Conservation (phyloP, 192 early-diverging fungal genomes). For the Umbelopsis isabellina region DNA sequence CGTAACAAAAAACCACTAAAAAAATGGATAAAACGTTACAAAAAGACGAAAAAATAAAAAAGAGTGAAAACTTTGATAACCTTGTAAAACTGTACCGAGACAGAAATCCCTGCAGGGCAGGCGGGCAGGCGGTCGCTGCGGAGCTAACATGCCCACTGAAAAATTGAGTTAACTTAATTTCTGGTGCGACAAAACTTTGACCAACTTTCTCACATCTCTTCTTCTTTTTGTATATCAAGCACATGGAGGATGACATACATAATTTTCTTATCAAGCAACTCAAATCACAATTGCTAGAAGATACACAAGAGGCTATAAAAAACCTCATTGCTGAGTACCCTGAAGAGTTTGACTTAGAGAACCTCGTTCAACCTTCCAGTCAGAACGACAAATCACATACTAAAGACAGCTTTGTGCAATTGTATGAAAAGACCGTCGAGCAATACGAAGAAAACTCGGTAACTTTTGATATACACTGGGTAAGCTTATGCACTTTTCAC, state of each 20-base stretch:
- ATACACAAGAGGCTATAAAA: slow-evolving; percentile 24
- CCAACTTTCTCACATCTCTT: background rate
- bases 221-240: background rate
- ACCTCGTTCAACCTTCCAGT: slow-evolving; percentile 9
- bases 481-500: slow-evolving; percentile 11
- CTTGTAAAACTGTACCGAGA: no score
- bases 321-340: slow-evolving; percentile 27
- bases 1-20: slow-evolving; percentile 15
- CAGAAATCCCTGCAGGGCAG: no score
- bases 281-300: slow-evolving; percentile 27
- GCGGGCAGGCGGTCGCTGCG: background rate
- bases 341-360: slow-evolving; percentile 31
- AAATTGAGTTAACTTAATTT: background rate
- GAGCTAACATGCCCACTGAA: background rate
- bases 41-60: background rate
- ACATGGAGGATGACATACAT: slow-evolving; percentile 31
- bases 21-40: slow-evolving; percentile 21
- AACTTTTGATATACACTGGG: slow-evolving; percentile 37
- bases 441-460: slow-evolving; percentile 24
- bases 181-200: background rate
- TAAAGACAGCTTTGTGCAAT: slow-evolving; percentile 12
- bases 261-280: slow-evolving; percentile 28
- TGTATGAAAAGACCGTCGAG: slow-evolving; percentile 29
- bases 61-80: background rate
- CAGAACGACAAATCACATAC: background rate